Percentiles rank a stretch among this genome's conserved stretches.
Evolutionary conservation across 139 green algal species (phyloP).

Genomic region (Chloropicon primus): DNA sequence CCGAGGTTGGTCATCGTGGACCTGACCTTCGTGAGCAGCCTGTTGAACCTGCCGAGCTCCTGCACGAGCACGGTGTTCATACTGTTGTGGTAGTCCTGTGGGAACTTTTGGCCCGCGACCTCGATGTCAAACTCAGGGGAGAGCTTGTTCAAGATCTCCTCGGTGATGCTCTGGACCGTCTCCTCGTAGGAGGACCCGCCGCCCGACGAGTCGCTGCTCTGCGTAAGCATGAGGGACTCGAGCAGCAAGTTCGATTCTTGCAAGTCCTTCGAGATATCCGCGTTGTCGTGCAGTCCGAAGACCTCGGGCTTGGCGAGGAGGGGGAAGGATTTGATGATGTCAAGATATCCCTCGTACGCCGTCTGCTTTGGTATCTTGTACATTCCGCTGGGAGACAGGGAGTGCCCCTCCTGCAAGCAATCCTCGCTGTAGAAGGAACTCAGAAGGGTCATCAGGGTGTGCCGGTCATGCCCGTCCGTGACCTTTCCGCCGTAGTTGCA

Average conservation of each 20-base stretch:
- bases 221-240: constrained; percentile 25
- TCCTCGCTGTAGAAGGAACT: constrained; percentile 40
- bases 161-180: constrained; percentile 16
- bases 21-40: constrained; percentile 41
- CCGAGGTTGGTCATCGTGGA: constrained; percentile 40
- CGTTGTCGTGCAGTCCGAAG: constrained; percentile 62
- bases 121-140: constrained; percentile 37
- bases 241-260: constrained; percentile 22
- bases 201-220: constrained; percentile 17
- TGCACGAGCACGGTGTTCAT: constrained; percentile 68
- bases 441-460: constrained; percentile 59
- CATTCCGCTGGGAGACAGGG: constrained; percentile 29
- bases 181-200: constrained; percentile 18
- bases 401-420: constrained; percentile 28
- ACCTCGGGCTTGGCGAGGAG: constrained; percentile 38
- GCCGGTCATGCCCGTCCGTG: constrained; percentile 59
- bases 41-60: constrained; percentile 63
- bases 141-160: constrained; percentile 22
- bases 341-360: constrained; percentile 47
- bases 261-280: constrained; percentile 59
- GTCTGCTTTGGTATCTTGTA: constrained; percentile 32
- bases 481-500: constrained; percentile 40
- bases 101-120: constrained; percentile 36
- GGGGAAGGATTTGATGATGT: constrained; percentile 54
- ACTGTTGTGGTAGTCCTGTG: constrained; percentile 59